Conservation (phyloP, 805 yeast species). For the Candida chilensis region DNA sequence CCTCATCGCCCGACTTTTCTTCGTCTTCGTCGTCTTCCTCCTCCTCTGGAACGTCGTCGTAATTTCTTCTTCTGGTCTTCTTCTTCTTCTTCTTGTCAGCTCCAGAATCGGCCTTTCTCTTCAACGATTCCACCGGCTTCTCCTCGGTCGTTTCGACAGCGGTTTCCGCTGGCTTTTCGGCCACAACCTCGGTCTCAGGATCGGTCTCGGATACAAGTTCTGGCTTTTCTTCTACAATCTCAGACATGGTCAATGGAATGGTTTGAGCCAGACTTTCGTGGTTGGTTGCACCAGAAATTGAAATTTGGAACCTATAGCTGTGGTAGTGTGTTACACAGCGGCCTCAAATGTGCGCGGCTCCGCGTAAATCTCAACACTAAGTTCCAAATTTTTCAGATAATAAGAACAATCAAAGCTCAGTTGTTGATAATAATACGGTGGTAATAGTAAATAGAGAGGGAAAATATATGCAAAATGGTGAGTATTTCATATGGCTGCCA, state of each 20-base stretch:
- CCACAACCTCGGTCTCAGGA: constrained; percentile 1
- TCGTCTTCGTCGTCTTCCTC: constrained; percentile 40
- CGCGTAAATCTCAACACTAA: neutral
- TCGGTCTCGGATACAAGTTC: constrained; percentile 1
- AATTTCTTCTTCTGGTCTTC: constrained; percentile 50
- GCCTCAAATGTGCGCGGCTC: neutral
- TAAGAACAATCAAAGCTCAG: too few relatives aligned
- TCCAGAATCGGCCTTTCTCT: constrained; percentile 9
- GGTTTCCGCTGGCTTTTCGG: constrained; percentile 3
- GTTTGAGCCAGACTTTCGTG: too few relatives aligned
- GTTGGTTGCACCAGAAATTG: too few relatives aligned
- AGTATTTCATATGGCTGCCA: too few relatives aligned
- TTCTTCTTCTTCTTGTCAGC: constrained; percentile 26
- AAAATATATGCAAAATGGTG: too few relatives aligned
- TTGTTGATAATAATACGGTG: too few relatives aligned
- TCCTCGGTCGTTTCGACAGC: constrained; percentile 8
- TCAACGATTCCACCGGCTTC: constrained; percentile 9
- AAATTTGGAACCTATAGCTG: constrained; percentile 8
- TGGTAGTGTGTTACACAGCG: constrained; percentile 5
- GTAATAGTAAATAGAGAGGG: too few relatives aligned
- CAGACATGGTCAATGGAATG: constrained; percentile 5
- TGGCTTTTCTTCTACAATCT: constrained; percentile 2
- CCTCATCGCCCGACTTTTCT: constrained; percentile 37
- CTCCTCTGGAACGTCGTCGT: constrained; percentile 49
- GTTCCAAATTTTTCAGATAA: too few relatives aligned